phyloP scores from a whole-genome alignment of 2,329 filamentous ascomycete genomes.

The Penicillium corylophilum region DNA sequence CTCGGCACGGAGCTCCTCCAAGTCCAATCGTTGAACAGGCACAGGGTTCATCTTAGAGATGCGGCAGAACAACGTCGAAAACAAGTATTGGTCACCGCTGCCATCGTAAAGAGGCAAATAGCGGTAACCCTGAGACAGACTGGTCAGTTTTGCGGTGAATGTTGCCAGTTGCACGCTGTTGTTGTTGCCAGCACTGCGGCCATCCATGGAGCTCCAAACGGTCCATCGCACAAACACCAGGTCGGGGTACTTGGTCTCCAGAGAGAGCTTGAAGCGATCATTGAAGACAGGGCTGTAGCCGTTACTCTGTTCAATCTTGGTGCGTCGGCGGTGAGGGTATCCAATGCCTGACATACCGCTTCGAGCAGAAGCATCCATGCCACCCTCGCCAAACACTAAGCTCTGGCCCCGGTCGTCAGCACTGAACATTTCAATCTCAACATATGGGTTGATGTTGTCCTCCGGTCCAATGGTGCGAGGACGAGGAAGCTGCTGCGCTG shows the following conservation, averaged over 20 bases:
- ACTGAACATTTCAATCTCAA: conserved; percentile 92
- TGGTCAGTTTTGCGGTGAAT: conserved; percentile 89
- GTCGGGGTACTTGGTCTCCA: conserved; percentile 92
- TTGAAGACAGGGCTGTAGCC: conserved; percentile 92
- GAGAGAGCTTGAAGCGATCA: conserved; percentile 72
- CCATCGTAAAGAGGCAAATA: conserved; percentile 86
- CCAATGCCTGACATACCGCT: conserved; percentile 67
- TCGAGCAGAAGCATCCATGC: conserved; percentile 62
- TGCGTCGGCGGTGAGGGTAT: conserved; percentile 73
- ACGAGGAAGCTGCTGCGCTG: conserved; percentile 89
- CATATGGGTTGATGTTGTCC: conserved; percentile 82
- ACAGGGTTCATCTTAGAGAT: conserved; percentile 64
- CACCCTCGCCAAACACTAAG: conserved; percentile 64
- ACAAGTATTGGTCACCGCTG: conserved; percentile 88
- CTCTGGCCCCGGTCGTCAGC: conserved; percentile 87
- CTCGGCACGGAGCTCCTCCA: conserved; percentile 42
- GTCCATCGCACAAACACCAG: conserved; percentile 92
- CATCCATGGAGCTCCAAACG: conserved; percentile 81
- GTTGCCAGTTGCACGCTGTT: conserved; percentile 69
- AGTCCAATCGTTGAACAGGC: conserved; percentile 40
- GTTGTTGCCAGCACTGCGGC: conserved; percentile 65
- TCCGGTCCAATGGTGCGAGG: conserved; percentile 70
- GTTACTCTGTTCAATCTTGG: conserved; percentile 78
- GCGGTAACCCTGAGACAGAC: conserved; percentile 86
- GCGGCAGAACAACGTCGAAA: conserved; percentile 90